Conservation (phyloP, 2,329 filamentous ascomycete species). For the Cyphellophora europaea region DNA sequence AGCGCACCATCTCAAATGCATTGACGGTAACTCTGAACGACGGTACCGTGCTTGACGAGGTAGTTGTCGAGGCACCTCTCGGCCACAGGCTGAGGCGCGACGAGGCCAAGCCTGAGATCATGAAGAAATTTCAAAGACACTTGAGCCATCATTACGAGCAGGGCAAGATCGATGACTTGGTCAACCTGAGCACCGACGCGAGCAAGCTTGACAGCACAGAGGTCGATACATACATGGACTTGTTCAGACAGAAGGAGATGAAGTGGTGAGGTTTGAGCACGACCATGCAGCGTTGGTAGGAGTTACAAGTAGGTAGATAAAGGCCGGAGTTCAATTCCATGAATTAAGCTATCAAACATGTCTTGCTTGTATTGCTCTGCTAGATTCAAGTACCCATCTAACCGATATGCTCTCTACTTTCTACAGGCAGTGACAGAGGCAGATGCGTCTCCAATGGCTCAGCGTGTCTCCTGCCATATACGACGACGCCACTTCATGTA, state of each 20-base stretch:
- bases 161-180: slow-evolving; percentile 68
- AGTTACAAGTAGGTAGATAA: too few species aligned
- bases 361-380: too few species aligned
- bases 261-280: slow-evolving; percentile 22
- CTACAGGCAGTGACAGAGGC: too few species aligned
- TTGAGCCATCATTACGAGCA: slow-evolving; percentile 72
- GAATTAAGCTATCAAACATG: too few species aligned
- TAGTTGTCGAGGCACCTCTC: slow-evolving; percentile 86
- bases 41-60: slow-evolving; percentile 81
- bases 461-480: too few species aligned
- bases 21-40: slow-evolving; percentile 92
- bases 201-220: slow-evolving; percentile 69
- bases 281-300: background rate
- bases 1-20: slow-evolving; percentile 95
- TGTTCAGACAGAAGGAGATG: slow-evolving; percentile 56
- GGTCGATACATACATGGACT: slow-evolving; percentile 87
- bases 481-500: too few species aligned
- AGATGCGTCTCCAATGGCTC: too few species aligned
- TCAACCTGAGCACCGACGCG: slow-evolving; percentile 67
- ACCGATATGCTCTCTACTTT: too few species aligned
- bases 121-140: slow-evolving; percentile 92
- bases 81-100: slow-evolving; percentile 85
- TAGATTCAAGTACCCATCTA: too few species aligned
- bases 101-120: slow-evolving; percentile 94
- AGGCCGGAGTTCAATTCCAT: too few species aligned